Evolutionary conservation across 495 filamentous ascomycete species (phyloP), one percentile per base, ranked within the genome.

Genomic region (Peziza echinospora): DNA sequence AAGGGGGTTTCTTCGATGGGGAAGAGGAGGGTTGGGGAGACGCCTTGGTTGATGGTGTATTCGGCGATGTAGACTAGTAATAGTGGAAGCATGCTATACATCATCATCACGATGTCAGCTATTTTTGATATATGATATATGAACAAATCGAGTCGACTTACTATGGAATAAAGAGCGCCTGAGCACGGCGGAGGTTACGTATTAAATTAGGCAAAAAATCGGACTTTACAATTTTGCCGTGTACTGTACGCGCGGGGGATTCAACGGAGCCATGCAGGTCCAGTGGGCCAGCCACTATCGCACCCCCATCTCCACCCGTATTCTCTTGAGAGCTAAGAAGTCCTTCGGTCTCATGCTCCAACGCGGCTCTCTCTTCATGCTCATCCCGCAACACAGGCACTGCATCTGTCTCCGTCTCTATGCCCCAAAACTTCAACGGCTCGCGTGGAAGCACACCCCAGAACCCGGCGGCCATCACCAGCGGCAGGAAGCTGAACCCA

Each of bases 1-100:
- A 97, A 93, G 1, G 87, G 87, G 0, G 77, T 77, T 5, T 68
- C 62, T 1, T 68, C 54, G 8, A 93, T 63, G 0, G 85, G 84
- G 61, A 92, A 97, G 26, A 97, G 73, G 9, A 94, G 68, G 0
- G 82, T 93, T 0, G 87, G 89, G 0, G 80, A 68, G 28, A 97
- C 81, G 30, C 84, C 84, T 64, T 89, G 84, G 64, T 94, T 94
- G 62, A 94, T 92, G 49, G 82, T 86, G 60, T 94, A 96, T 67
- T 97, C 89, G 45, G 84, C 82, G 30, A 93, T 71, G 58, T 93
- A 97, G 46, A 97, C 89, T 21, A 97, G 64, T 34, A 94, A 65
- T 8, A 97, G 69, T 0, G 89, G 89, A 2, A 93, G 65, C 84
- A 96, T 94, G 58, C 84, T 78, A n/a, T n/a, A n/a, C n/a, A n/a